These are phyloP conservation scores for Tulasnella sp. DNA, from an alignment of 768 basidiomycete species.

Conservation along the genomic window DNA sequence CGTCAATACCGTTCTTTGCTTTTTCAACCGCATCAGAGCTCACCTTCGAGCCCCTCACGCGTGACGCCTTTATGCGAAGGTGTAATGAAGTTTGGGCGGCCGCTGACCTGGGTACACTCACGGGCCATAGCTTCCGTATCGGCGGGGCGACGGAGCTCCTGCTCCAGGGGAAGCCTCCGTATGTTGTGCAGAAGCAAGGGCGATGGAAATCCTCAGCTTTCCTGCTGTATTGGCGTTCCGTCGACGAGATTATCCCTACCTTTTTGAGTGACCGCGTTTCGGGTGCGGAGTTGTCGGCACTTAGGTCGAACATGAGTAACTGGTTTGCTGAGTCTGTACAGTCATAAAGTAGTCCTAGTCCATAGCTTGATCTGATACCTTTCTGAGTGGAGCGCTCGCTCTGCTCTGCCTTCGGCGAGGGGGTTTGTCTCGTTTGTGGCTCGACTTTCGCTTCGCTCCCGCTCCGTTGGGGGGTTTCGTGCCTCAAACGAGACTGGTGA, in stretches of 20 bases:
- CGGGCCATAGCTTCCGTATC: slow-evolving; percentile 32
- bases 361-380: neutral
- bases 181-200: slow-evolving; percentile 27
- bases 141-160: slow-evolving; percentile 31
- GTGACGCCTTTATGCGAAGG: slow-evolving; percentile 15
- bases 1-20: neutral
- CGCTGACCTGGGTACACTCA: neutral
- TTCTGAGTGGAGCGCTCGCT: neutral
- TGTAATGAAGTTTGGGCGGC: slow-evolving; percentile 23
- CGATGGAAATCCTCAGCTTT: slow-evolving; percentile 27
- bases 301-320: neutral
- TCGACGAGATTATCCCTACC: slow-evolving; percentile 16
- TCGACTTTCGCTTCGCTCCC: neutral
- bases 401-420: neutral
- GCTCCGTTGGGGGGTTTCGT: neutral
- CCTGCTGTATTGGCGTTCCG: slow-evolving; percentile 24
- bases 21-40: neutral
- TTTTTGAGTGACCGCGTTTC: neutral
- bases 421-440: neutral
- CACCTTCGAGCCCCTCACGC: neutral
- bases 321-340: neutral
- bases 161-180: slow-evolving; percentile 19
- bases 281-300: neutral
- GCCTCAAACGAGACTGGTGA: neutral
- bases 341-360: neutral